These are phyloP conservation scores for Suillus plorans DNA, from an alignment of 768 basidiomycete species.

Conservation along the genomic window DNA sequence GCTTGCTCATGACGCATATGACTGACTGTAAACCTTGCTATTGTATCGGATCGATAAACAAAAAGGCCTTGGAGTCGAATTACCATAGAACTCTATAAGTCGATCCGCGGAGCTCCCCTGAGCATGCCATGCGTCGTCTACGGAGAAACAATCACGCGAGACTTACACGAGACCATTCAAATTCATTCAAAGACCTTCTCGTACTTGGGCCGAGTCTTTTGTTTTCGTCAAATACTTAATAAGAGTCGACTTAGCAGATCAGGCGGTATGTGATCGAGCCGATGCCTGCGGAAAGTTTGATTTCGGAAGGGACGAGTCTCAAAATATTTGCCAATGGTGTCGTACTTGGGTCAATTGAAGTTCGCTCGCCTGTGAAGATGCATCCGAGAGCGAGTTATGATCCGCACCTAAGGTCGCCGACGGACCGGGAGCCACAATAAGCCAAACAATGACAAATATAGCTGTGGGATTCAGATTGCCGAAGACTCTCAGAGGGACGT, in stretches of 20 bases:
- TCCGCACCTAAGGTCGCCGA: not conserved
- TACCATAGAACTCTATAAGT: not conserved
- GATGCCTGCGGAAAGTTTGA: not conserved
- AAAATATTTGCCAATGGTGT: not conserved
- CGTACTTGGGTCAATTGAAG: not conserved
- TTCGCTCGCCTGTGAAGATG: slow-evolving; percentile 1
- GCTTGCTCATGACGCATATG: not conserved
- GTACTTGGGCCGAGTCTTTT: not conserved
- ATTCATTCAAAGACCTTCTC: not conserved
- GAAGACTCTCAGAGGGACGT: not conserved
- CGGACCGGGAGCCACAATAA: slow-evolving; percentile 9
- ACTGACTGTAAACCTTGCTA: not conserved
- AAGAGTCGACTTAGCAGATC: not conserved
- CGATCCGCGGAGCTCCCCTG: not conserved
- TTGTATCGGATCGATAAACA: not conserved
- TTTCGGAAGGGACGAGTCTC: not conserved
- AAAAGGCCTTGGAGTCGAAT: not conserved
- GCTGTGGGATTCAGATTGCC: not conserved
- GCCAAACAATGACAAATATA: slow-evolving; percentile 22
- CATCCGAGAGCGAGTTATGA: not conserved
- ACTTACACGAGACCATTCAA: not conserved
- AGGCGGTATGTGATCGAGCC: not conserved
- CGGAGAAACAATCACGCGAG: not conserved
- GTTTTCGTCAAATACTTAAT: not conserved
- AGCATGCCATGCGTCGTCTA: not conserved